phyloP scores from a whole-genome alignment of 345 rosid genomes.

The Fremontodendron californicum region DNA sequence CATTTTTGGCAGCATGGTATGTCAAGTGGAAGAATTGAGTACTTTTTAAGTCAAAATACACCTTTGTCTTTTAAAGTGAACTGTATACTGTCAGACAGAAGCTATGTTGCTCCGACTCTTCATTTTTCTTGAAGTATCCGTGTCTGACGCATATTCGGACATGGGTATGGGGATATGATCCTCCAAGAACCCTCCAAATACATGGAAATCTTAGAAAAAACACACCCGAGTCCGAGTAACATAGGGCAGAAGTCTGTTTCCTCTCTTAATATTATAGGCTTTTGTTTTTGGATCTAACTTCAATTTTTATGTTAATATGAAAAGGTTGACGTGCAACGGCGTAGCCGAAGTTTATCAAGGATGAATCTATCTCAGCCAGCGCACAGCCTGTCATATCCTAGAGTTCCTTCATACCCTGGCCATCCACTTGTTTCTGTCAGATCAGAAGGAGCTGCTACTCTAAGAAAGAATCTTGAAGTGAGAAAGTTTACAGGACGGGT shows the following conservation, averaged over 20 bases:
- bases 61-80: not conserved
- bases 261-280: not conserved
- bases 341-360: conserved; percentile 36
- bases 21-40: conserved; percentile 10
- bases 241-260: not conserved
- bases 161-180: too few species aligned
- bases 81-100: not conserved
- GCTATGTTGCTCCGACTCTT: too few species aligned
- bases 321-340: conserved; percentile 50
- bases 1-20: conserved; percentile 81
- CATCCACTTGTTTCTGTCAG: conserved; percentile 37
- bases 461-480: conserved; percentile 31
- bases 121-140: too few species aligned
- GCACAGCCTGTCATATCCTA: conserved; percentile 35
- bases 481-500: conserved; percentile 14
- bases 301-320: not conserved
- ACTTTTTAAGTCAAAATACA: not conserved
- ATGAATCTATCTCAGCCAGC: conserved; percentile 28
- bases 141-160: too few species aligned
- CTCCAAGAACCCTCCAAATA: too few species aligned
- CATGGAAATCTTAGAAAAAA: too few species aligned
- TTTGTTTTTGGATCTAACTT: conserved; percentile 14
- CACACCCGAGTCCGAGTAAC: too few species aligned
- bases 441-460: conserved; percentile 53
- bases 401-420: too few species aligned